Base-by-base conservation (phyloP, 768 basidiomycete species). In the Fistulinella prunicolor region DNA sequence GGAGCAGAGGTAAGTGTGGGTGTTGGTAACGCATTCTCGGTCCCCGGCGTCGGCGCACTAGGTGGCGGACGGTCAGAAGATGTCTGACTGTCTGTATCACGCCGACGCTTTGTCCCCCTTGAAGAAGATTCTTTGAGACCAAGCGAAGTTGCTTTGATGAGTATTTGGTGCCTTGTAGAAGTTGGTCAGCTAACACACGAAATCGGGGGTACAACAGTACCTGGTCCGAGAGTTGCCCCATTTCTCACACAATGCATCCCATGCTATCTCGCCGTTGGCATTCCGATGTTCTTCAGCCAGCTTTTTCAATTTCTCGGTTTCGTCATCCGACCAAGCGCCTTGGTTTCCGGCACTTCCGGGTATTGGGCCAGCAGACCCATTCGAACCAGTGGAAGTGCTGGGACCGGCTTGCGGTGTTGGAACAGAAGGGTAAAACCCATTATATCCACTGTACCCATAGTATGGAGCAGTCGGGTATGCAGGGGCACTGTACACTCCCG, bases 241-340 rank as follows among this genome's bases (percentile, higher is more conserved):
- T 57, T 85, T 79, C 41, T 73, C 73, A 42, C 83, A 80, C 20
- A 91, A 76, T 71, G 82, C 80, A 63, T 90, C 89, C 89, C 89
- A 92, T 42, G 86, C 85, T 34, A 85, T 82, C 44, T 74, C 72
- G 5, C 73, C 62, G 14, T 60, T 72, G 24, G 63, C 64, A 42
- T 71, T 65, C 47, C 77, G 77, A 60, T 82, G 82, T 44, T 87
- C 80, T 52, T 89, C 89, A 0, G 85, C 82, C 19, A 91, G 60
- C 44, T 74, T 79, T 63, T 76, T 83, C 49, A 92, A 61, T 34
- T 79, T 75, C 52, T 86, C 85, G 0, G 78, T 79, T 61, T 92
- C 89, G 49, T 85, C 86, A 7, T 88, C 84, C 3, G 85, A 79
- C 89, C 89, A 91, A 7, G 85, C 74, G 0, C 86, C 88, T 42